Evolutionary conservation across 2,329 filamentous ascomycete genomes (phyloP), one percentile per base, ranked within the genome.

Genomic region (Curvularia lunata): DNA sequence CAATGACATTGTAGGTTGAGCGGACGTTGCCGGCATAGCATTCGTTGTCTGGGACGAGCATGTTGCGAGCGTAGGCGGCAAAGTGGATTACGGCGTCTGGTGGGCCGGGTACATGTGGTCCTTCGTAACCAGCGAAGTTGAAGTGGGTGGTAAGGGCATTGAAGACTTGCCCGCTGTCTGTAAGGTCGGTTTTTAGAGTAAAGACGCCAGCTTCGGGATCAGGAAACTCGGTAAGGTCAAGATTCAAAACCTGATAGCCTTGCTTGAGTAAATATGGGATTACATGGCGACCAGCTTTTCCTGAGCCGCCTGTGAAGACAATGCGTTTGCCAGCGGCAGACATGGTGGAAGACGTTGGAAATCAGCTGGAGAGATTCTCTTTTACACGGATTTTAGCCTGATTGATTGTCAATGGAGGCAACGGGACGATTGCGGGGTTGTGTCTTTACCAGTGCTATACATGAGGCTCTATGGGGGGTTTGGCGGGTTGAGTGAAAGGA

Each of bases 31-130:
- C 80, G 18, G 78, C 77, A 72, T 86, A 88, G 50, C 80, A 83
- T 66, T 86, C 84, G 50, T 83, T 85, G 67, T 88, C 86, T 0
- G 85, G 85, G 0, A 86, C 85, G 2, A 88, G 78, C 81, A 88
- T 82, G 64, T 86, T 85, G 25, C 85, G 79, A 0, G 86, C 82
- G 46, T 69, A 85, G 0, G 84, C 85, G 13, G 81, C 84, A 50
- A 88, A 84, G 69, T 89, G 86, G 49, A 88, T 85, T 50, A 89
- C 83, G 0, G 83, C 86, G 66, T 88, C 85, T 0, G 86, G 85
- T 0, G 78, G 77, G 0, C 73, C 68, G 18, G 79, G 80, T 4
- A 76, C 73, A 43, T 77, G 56, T 49, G 77, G 72, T n/a, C 78
- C 76, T 27, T 79, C 79, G 65, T 82, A 83, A 50, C 81, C 81